Conservation (phyloP, 1,284 basidiomycete genomes). For the Ustilago trichophora region DNA sequence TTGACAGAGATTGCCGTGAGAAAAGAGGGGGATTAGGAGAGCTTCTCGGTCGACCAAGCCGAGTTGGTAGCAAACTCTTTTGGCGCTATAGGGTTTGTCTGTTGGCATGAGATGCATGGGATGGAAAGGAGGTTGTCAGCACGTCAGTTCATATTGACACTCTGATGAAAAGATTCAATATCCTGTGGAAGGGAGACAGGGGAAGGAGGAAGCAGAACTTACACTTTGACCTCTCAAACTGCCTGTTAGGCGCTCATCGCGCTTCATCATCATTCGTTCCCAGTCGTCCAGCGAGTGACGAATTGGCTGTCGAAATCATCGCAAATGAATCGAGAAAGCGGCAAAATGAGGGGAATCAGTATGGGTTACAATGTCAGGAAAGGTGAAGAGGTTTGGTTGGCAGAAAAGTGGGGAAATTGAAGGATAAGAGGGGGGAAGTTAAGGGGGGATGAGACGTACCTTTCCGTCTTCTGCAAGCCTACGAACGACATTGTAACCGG, state of each 20-base stretch:
- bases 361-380: too few species aligned
- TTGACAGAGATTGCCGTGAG: too few species aligned
- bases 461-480: slow-evolving; percentile 64
- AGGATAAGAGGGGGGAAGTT: background rate
- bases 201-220: slow-evolving; percentile 22
- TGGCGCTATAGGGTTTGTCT: slow-evolving; percentile 59
- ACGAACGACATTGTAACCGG: slow-evolving; percentile 61
- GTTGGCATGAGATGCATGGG: background rate
- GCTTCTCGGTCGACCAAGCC: slow-evolving; percentile 60
- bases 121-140: background rate
- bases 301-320: slow-evolving; percentile 44
- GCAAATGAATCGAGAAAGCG: too few species aligned
- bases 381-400: too few species aligned
- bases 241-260: slow-evolving; percentile 64
- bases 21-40: too few species aligned
- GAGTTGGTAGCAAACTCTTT: slow-evolving; percentile 63
- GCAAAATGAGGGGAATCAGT: too few species aligned
- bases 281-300: slow-evolving; percentile 65
- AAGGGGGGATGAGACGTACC: slow-evolving; percentile 37
- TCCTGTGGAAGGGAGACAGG: background rate
- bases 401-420: too few species aligned
- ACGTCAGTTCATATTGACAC: background rate
- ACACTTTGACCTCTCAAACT: slow-evolving; percentile 63
- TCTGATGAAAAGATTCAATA: background rate
- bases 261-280: slow-evolving; percentile 66